These are phyloP conservation scores for Candida ascalaphidarum DNA, from an alignment of 805 yeast species.

Conservation along the genomic window DNA sequence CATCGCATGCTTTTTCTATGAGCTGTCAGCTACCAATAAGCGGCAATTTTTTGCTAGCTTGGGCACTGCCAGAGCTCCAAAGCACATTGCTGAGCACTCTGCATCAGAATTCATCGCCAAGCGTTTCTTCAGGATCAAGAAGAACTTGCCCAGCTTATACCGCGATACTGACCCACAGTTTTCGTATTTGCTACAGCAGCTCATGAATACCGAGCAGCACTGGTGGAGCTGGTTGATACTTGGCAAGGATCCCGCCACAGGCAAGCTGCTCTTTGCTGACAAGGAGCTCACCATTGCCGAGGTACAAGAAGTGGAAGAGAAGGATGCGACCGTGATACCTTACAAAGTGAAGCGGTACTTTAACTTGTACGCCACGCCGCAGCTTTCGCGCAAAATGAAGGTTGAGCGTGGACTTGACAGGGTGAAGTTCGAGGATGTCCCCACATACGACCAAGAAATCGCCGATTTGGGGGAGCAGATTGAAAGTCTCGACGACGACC, in stretches of 20 bases:
- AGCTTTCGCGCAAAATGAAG: conserved; percentile 31
- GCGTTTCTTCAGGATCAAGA: conserved; percentile 15
- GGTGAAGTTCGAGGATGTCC: conserved; percentile 7
- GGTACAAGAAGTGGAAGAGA: conserved; percentile 9
- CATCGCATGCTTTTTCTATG: conserved; percentile 20
- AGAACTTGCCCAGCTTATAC: conserved; percentile 14
- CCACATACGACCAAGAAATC: no score
- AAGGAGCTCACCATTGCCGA: conserved; percentile 13
- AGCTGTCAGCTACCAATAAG: conserved; percentile 16
- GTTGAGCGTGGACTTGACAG: conserved; percentile 21
- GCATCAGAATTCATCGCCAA: conserved; percentile 15
- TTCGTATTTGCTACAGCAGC: conserved; percentile 17
- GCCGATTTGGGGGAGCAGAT: conserved; percentile 4
- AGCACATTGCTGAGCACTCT: conserved; percentile 27
- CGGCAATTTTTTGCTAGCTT: conserved; percentile 10
- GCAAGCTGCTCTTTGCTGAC: conserved; percentile 18
- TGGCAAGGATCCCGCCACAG: conserved; percentile 24
- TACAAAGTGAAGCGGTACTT: conserved; percentile 27
- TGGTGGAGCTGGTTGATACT: conserved; percentile 36
- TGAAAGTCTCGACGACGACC: conserved; percentile 4
- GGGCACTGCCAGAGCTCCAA: conserved; percentile 19
- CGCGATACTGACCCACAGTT: conserved; percentile 17
- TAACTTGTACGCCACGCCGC: conserved; percentile 34
- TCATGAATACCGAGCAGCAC: conserved; percentile 17
- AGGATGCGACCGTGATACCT: conserved; percentile 14